phyloP scores from a whole-genome alignment of 345 rosid genomes.

The Gossypioides kirkii region DNA sequence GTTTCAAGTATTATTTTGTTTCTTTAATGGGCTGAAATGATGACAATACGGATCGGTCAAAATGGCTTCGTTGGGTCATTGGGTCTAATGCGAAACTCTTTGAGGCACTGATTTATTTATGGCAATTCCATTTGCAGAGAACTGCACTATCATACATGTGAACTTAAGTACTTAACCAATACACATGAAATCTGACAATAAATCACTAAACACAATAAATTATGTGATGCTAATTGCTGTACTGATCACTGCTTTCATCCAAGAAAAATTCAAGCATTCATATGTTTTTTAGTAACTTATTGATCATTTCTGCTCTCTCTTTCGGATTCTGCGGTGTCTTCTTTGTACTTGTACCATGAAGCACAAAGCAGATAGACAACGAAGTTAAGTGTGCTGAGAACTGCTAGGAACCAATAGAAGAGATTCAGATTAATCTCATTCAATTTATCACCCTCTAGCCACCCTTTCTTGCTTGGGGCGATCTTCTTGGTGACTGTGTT shows the following conservation, averaged over 20 bases:
- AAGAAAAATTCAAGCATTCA: not conserved
- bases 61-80: too few relatives aligned
- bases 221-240: not conserved
- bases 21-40: too few relatives aligned
- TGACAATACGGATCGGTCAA: too few relatives aligned
- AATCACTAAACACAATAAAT: not conserved
- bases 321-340: conserved; percentile 10
- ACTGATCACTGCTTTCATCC: not conserved
- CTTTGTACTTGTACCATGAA: conserved; percentile 45
- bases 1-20: too few relatives aligned
- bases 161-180: not conserved
- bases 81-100: too few relatives aligned
- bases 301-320: not conserved
- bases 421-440: conserved; percentile 32
- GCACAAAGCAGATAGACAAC: conserved; percentile 27
- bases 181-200: not conserved
- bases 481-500: conserved; percentile 29
- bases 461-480: conserved; percentile 35
- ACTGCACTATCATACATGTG: too few relatives aligned
- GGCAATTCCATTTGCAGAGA: too few relatives aligned
- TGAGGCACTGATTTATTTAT: too few relatives aligned
- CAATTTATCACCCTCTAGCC: conserved; percentile 31
- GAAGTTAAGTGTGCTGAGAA: conserved; percentile 34
- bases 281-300: not conserved
- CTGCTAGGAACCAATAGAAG: conserved; percentile 48